Conservation (phyloP, 495 filamentous ascomycete species). For the Tuber umbilicatum region DNA sequence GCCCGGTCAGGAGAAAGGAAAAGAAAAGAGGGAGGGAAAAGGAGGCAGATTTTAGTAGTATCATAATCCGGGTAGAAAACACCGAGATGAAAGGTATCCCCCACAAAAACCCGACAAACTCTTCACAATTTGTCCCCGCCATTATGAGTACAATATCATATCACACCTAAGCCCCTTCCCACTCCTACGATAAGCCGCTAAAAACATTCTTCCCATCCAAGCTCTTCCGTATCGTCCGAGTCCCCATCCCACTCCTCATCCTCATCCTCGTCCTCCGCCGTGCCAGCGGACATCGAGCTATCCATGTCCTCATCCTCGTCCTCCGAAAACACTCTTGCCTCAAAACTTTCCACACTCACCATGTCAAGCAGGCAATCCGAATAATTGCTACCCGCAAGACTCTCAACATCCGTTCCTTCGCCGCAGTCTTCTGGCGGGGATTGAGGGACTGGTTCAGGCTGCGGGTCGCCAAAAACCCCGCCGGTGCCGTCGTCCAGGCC, state of each 20-base stretch:
- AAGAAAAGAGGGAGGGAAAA: not conserved
- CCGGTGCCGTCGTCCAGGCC: constrained; percentile 53
- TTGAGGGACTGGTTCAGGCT: not conserved
- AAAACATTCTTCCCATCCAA: constrained; percentile 7
- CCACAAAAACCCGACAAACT: not conserved
- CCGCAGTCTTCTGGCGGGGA: not conserved
- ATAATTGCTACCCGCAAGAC: constrained; percentile 21
- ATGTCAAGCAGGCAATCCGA: constrained; percentile 23
- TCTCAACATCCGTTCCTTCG: constrained; percentile 23
- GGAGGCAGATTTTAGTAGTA: not conserved
- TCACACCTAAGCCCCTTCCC: not conserved
- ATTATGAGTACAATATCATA: not conserved
- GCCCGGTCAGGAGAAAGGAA: not conserved
- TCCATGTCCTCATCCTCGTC: constrained; percentile 14
- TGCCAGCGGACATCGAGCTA: not conserved
- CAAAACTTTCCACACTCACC: constrained; percentile 28
- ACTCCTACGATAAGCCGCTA: not conserved
- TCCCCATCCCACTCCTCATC: constrained; percentile 22
- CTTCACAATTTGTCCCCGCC: not conserved
- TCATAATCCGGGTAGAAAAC: not conserved
- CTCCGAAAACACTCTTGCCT: constrained; percentile 22
- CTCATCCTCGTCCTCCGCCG: constrained; percentile 19
- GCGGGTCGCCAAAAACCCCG: constrained; percentile 43
- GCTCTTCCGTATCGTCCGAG: not conserved
- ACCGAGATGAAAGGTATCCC: not conserved